Conservation (phyloP, 306 rosid species). For the Cucurbita moschata region DNA sequence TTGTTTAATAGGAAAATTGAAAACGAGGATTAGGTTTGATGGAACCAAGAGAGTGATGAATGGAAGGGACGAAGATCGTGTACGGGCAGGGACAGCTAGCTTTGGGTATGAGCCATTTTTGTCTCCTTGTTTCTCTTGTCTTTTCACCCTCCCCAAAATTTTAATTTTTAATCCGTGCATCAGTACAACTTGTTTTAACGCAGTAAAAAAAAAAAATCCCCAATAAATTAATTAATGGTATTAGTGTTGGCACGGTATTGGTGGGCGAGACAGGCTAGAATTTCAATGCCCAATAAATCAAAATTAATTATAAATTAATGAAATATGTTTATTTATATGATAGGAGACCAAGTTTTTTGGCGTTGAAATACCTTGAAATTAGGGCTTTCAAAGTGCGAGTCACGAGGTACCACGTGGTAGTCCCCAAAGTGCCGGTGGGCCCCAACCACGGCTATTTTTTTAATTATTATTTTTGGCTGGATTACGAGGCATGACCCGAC, state of each 20-base stretch:
- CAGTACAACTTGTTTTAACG: too few species aligned
- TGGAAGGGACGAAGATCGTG: background rate
- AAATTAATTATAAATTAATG: background rate
- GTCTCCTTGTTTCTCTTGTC: background rate
- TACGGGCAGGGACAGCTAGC: background rate
- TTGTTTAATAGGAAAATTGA: background rate
- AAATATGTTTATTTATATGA: background rate
- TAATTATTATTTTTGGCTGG: background rate
- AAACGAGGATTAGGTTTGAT: background rate
- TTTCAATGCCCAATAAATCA: background rate
- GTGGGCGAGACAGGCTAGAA: conserved; percentile 1
- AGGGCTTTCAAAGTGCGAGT: conserved; percentile 20
- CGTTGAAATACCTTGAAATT: conserved; percentile 12
- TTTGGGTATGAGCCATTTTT: background rate
- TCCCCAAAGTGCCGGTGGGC: conserved; percentile 8
- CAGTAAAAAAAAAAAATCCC: too few species aligned
- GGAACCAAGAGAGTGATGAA: background rate
- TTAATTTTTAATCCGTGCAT: too few species aligned
- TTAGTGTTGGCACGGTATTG: background rate
- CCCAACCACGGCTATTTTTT: background rate
- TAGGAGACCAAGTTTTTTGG: background rate
- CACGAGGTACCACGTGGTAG: conserved; percentile 29
- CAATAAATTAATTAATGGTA: background rate
- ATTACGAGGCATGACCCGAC: conserved; percentile 17
- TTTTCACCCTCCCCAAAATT: background rate